Percentiles rank a stretch among this genome's conserved stretches.
Conservation (phyloP, 164 flowering plant genomes). For the Tinospora cordifolia region DNA sequence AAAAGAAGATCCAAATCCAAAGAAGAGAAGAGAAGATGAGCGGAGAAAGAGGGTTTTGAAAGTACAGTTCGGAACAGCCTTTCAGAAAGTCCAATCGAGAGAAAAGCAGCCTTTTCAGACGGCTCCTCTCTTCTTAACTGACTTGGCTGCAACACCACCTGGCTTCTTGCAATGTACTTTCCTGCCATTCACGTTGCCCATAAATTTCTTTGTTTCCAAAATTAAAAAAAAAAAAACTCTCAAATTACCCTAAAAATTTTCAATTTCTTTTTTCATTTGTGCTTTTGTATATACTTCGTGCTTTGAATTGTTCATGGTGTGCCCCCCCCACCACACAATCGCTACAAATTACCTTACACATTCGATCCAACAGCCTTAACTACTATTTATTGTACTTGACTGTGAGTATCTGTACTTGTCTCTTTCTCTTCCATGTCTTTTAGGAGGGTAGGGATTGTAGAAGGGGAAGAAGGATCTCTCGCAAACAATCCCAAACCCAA, state of each 20-base stretch:
- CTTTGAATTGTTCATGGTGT: too few relatives aligned
- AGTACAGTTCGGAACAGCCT: constrained; percentile 1
- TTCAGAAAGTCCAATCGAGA: neutral
- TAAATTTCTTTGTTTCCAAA: too few relatives aligned
- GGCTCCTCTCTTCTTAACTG: neutral
- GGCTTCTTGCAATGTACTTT: neutral
- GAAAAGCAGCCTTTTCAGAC: neutral
- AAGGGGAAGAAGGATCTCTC: too few relatives aligned
- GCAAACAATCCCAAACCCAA: too few relatives aligned
- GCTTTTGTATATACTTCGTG: too few relatives aligned
- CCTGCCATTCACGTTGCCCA: constrained; percentile 5
- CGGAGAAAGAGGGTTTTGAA: neutral
- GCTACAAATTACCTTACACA: too few relatives aligned
- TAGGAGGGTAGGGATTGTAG: too few relatives aligned
- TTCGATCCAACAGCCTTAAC: too few relatives aligned
- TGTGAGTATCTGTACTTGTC: too few relatives aligned
- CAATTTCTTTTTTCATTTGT: neutral
- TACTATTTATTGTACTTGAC: too few relatives aligned
- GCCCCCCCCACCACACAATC: too few relatives aligned
- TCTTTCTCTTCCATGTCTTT: too few relatives aligned
- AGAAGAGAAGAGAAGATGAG: neutral
- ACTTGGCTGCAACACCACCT: neutral
- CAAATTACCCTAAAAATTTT: neutral
- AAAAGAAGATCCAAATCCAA: neutral
- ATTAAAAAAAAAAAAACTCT: neutral